Evolutionary conservation across 2,329 filamentous ascomycete genomes (phyloP).

Genomic region (Phyllosticta paracitricarpa): DNA sequence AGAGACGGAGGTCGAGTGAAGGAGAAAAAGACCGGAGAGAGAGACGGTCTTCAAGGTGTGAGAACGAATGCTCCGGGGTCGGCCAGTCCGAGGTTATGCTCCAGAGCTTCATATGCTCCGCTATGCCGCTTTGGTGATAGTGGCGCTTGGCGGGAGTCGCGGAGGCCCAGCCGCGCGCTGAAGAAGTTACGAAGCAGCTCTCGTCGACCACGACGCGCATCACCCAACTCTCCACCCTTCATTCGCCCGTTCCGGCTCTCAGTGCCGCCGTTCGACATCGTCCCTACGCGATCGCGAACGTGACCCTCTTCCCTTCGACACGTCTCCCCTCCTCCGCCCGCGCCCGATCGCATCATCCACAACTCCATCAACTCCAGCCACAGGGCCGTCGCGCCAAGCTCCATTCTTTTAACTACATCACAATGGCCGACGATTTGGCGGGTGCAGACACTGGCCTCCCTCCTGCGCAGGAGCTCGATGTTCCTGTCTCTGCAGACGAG

Average conservation of each 20-base stretch:
- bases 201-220: slow-evolving; percentile 9
- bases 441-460: slow-evolving; percentile 15
- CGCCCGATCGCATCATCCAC: slow-evolving; percentile 1
- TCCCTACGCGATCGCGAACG: background rate
- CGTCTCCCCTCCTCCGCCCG: background rate
- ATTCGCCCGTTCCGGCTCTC: background rate
- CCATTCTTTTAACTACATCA: slow-evolving; percentile 10
- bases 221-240: slow-evolving; percentile 3
- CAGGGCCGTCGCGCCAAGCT: slow-evolving; percentile 16
- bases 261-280: background rate
- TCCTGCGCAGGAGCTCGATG: slow-evolving; percentile 17
- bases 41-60: background rate
- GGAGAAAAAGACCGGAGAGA: background rate
- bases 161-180: slow-evolving; percentile 9
- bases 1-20: background rate
- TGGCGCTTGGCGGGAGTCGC: slow-evolving; percentile 1
- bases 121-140: background rate
- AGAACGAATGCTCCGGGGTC: slow-evolving; percentile 8
- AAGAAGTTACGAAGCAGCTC: slow-evolving; percentile 10
- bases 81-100: slow-evolving; percentile 10
- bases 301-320: background rate
- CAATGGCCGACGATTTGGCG: slow-evolving; percentile 27
- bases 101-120: slow-evolving; percentile 7
- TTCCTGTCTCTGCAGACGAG: slow-evolving; percentile 6
- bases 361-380: slow-evolving; percentile 14